phyloP scores from a whole-genome alignment of 2,329 filamentous ascomycete species.

The Paecilomyces sp. region DNA sequence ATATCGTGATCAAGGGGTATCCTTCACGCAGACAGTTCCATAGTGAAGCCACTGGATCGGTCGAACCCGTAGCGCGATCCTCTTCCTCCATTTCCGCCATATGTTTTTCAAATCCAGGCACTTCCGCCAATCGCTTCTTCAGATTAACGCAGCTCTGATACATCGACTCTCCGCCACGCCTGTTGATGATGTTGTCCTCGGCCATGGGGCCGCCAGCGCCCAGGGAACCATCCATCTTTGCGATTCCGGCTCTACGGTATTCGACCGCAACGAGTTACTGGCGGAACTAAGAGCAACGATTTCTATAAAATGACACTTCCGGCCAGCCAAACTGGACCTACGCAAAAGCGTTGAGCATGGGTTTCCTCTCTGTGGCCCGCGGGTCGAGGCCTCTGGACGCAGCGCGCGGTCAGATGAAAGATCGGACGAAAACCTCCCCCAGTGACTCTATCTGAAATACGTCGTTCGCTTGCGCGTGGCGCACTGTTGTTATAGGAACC shows the following conservation, averaged over 20 bases:
- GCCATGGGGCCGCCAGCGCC: slow-evolving; percentile 46
- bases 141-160: slow-evolving; percentile 92
- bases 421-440: slow-evolving; percentile 9
- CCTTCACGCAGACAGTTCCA: slow-evolving; percentile 84
- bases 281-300: not conserved
- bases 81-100: slow-evolving; percentile 66
- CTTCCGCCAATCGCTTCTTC: slow-evolving; percentile 70
- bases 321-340: not conserved
- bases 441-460: slow-evolving; percentile 8
- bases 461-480: slow-evolving; percentile 1
- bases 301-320: not conserved
- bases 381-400: slow-evolving; percentile 19
- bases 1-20: slow-evolving; percentile 77
- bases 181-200: slow-evolving; percentile 93
- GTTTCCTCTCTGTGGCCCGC: slow-evolving; percentile 15
- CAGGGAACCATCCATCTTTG: slow-evolving; percentile 29
- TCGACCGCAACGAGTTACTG: not conserved
- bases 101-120: slow-evolving; percentile 74
- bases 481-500: not conserved
- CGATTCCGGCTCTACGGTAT: slow-evolving; percentile 4
- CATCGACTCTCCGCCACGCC: slow-evolving; percentile 87
- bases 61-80: slow-evolving; percentile 53
- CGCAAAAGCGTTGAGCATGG: slow-evolving; percentile 21
- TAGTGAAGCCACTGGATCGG: slow-evolving; percentile 80
- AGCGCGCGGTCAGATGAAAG: slow-evolving; percentile 16